Conservation (phyloP, 2,329 filamentous ascomycete genomes). For the Trichoderma koningii region DNA sequence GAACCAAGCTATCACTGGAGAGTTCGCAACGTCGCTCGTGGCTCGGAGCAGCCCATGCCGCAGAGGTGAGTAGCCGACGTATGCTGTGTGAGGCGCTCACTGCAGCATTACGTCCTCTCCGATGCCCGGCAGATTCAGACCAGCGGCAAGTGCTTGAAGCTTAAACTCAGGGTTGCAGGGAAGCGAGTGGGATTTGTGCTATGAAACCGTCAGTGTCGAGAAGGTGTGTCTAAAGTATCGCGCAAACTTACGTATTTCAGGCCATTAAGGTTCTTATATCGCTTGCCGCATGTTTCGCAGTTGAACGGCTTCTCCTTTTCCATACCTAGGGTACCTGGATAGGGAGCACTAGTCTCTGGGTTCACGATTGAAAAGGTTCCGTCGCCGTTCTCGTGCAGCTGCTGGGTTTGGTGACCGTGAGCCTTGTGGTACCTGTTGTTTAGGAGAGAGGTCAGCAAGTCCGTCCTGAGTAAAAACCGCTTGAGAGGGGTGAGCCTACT, state of each 20-base stretch:
- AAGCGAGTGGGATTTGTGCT: slow-evolving; percentile 80
- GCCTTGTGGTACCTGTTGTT: slow-evolving; percentile 64
- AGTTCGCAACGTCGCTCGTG: not conserved
- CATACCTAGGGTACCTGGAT: slow-evolving; percentile 97
- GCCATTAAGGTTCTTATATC: slow-evolving; percentile 98
- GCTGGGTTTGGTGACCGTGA: slow-evolving; percentile 95
- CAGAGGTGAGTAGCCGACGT: slow-evolving; percentile 3
- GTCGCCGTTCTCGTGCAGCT: slow-evolving; percentile 93
- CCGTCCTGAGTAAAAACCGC: not conserved
- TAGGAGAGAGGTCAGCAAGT: slow-evolving; percentile 7
- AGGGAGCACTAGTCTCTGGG: slow-evolving; percentile 88
- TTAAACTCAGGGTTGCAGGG: slow-evolving; percentile 83
- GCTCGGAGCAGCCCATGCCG: slow-evolving; percentile 11
- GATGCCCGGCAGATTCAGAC: slow-evolving; percentile 47
- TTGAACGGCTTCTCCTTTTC: slow-evolving; percentile 99
- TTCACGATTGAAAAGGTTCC: slow-evolving; percentile 98
- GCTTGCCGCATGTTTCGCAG: slow-evolving; percentile 94
- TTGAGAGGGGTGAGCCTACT: slow-evolving; percentile 59
- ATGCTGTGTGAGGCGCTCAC: slow-evolving; percentile 30
- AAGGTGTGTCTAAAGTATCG: slow-evolving; percentile 21
- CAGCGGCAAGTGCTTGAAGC: slow-evolving; percentile 48
- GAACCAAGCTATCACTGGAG: slow-evolving; percentile 5
- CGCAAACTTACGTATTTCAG: slow-evolving; percentile 77
- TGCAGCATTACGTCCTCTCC: slow-evolving; percentile 49
- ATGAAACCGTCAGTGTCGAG: slow-evolving; percentile 37